phyloP scores from a whole-genome alignment of 1,284 basidiomycete species.

The Sphagnurus paluster region DNA sequence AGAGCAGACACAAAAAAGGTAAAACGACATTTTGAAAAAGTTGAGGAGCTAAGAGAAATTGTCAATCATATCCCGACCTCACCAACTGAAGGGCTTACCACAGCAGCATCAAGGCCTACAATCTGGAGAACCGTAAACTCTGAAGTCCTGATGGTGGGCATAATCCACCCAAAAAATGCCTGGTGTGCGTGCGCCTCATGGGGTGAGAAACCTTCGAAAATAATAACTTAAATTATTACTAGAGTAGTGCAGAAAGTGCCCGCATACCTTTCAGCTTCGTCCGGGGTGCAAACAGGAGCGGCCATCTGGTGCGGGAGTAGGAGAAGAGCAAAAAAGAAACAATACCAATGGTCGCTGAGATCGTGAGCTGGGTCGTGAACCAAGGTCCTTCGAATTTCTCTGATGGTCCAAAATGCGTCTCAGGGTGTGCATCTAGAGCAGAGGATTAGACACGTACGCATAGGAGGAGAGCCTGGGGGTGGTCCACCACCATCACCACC shows the following conservation, averaged over 20 bases:
- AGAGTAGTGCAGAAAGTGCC: not conserved
- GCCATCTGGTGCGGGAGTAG: constrained; percentile 84
- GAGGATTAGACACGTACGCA: constrained; percentile 35
- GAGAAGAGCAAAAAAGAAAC: constrained; percentile 87
- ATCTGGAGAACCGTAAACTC: constrained; percentile 96
- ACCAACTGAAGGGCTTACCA: constrained; percentile 42
- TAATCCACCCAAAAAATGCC: constrained; percentile 93
- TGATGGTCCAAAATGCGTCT: constrained; percentile 19
- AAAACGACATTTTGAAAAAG: constrained; percentile 95
- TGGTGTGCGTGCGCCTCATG: constrained; percentile 84
- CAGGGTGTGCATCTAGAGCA: not conserved
- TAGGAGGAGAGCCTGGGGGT: constrained; percentile 62
- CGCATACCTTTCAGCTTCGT: constrained; percentile 87
- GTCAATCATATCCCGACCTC: not conserved
- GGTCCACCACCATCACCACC: constrained; percentile 23
- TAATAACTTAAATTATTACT: not conserved
- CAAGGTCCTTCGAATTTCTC: constrained; percentile 86
- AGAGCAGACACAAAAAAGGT: constrained; percentile 86
- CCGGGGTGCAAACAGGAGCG: constrained; percentile 86
- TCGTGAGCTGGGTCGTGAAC: constrained; percentile 87
- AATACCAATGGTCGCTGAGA: constrained; percentile 81
- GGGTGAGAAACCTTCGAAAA: constrained; percentile 75
- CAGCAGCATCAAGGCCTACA: constrained; percentile 94
- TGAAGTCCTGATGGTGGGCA: constrained; percentile 87
- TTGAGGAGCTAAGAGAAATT: constrained; percentile 70